A percentile compares a stretch with the other conserved stretches of the same genome.
Evolutionary conservation across 257 asterid genomes (phyloP).

Genomic region (Mitragyna speciosa): DNA sequence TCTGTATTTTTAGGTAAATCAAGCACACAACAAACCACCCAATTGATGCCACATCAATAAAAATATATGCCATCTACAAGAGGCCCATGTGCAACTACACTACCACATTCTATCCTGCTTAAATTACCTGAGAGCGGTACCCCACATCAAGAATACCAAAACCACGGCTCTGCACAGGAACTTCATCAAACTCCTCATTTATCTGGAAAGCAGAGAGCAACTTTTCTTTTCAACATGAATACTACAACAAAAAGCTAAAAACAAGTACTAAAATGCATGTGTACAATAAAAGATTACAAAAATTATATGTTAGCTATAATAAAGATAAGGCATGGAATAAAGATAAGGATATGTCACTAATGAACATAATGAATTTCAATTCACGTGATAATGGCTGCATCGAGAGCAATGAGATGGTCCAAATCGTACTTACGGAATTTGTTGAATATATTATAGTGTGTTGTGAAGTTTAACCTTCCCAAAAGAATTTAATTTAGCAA

Average conservation of each 20-base stretch:
- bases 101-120: not conserved
- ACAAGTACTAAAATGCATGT: not conserved
- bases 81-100: not conserved
- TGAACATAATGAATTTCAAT: not conserved
- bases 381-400: not conserved
- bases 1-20: not conserved
- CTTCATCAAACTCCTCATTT: conserved; percentile 75
- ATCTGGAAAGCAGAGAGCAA: conserved; percentile 40
- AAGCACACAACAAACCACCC: not conserved
- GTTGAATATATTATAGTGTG: not conserved
- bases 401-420: not conserved
- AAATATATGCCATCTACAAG: not conserved
- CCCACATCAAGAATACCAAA: conserved; percentile 93
- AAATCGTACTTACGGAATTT: not conserved
- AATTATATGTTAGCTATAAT: not conserved
- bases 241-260: not conserved
- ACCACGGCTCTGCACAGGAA: conserved; percentile 80
- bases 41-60: not conserved
- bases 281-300: not conserved
- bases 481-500: not conserved
- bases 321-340: not conserved
- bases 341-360: not conserved
- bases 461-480: not conserved
- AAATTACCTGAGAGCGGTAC: conserved; percentile 66
- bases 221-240: conserved; percentile 1